Evolutionary conservation across 768 basidiomycete species (phyloP).

Genomic region (Hericium erinaceus): DNA sequence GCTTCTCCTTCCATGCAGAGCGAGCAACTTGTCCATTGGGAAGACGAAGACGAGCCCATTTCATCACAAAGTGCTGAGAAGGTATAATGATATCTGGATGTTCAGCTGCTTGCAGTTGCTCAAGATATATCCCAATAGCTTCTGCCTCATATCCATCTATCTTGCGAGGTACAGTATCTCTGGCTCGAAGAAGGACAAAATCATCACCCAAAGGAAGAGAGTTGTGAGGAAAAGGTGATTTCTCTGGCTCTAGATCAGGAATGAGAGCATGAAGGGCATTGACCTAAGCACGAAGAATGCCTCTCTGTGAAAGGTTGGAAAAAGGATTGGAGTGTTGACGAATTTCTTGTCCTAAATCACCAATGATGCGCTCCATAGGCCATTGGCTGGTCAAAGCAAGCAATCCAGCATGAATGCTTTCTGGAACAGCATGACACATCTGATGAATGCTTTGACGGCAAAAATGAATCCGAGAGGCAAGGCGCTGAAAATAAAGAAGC

Average conservation of each 20-base stretch:
- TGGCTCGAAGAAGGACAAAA: slow-evolving; percentile 16
- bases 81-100: too few species aligned
- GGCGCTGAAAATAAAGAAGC: slow-evolving; percentile 24
- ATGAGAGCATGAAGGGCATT: slow-evolving; percentile 3
- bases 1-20: slow-evolving; percentile 1
- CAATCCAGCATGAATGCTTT: slow-evolving; percentile 17
- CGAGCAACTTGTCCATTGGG: slow-evolving; percentile 13
- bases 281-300: slow-evolving; percentile 4
- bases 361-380: slow-evolving; percentile 19
- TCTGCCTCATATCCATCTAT: background rate
- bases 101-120: background rate
- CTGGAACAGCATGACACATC: slow-evolving; percentile 19
- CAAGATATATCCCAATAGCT: background rate
- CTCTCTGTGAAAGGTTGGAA: slow-evolving; percentile 18
- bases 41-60: slow-evolving; percentile 19
- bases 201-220: too few species aligned
- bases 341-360: slow-evolving; percentile 18
- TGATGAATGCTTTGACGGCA: slow-evolving; percentile 25
- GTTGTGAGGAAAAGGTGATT: slow-evolving; percentile 1
- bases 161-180: background rate
- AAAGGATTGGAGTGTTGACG: slow-evolving; percentile 17
- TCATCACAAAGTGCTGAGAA: background rate
- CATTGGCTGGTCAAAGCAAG: slow-evolving; percentile 10
- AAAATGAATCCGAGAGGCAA: slow-evolving; percentile 24
- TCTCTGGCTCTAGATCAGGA: background rate